Conservation (phyloP, 2,329 filamentous ascomycete genomes). For the Paramyrothecium sp. region DNA sequence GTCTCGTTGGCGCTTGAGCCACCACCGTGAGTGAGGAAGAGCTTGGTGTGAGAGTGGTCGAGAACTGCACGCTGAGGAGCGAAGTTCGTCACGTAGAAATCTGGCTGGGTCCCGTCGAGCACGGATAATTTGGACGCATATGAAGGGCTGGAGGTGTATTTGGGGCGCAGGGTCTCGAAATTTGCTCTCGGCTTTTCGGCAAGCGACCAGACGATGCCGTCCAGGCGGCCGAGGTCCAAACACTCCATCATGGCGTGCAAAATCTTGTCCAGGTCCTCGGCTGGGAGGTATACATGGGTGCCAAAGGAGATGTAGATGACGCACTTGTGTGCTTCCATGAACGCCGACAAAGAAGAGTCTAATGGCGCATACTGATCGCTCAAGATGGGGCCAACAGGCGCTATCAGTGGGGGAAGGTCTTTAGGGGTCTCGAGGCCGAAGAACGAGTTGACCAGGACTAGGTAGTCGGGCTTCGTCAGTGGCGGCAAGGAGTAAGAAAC, state of each 20-base stretch:
- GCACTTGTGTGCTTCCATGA: slow-evolving; percentile 27
- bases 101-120: slow-evolving; percentile 22
- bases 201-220: slow-evolving; percentile 38
- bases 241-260: slow-evolving; percentile 25
- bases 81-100: slow-evolving; percentile 30
- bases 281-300: slow-evolving; percentile 34
- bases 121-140: slow-evolving; percentile 14
- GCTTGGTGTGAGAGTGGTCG: slow-evolving; percentile 24
- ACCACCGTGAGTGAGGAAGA: slow-evolving; percentile 42
- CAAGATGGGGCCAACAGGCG: slow-evolving; percentile 38
- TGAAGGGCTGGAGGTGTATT: slow-evolving; percentile 9
- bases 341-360: slow-evolving; percentile 19
- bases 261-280: slow-evolving; percentile 27
- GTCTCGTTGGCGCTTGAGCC: slow-evolving; percentile 39
- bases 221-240: slow-evolving; percentile 24
- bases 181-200: slow-evolving; percentile 18
- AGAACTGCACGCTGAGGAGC: slow-evolving; percentile 40
- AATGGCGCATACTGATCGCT: slow-evolving; percentile 30
- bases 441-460: slow-evolving; percentile 42
- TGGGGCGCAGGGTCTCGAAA: slow-evolving; percentile 15
- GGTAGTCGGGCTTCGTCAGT: slow-evolving; percentile 35
- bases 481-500: slow-evolving; percentile 26
- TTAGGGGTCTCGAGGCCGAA: slow-evolving; percentile 39
- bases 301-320: slow-evolving; percentile 39
- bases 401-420: slow-evolving; percentile 37